Conservation (phyloP, 345 rosid species). For the Hibiscus trionum region DNA sequence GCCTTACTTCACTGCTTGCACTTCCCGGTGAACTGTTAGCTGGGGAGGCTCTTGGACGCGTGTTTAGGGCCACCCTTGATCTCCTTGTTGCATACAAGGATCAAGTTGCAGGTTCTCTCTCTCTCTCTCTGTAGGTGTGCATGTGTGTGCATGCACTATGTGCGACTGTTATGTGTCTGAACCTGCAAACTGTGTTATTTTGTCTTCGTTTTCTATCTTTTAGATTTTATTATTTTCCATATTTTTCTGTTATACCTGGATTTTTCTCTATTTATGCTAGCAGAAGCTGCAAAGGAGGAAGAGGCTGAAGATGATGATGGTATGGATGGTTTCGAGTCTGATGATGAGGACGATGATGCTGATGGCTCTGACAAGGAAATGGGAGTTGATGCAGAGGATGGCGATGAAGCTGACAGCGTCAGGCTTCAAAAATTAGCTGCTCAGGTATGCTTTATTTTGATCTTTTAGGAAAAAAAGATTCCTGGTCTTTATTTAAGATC, state of each 20-base stretch:
- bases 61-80: conserved; percentile 81
- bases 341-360: conserved; percentile 76
- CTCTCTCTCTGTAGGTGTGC: background rate
- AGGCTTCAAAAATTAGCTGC: conserved; percentile 81
- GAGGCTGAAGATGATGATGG: conserved; percentile 83
- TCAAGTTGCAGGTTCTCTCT: conserved; percentile 76
- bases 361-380: conserved; percentile 91
- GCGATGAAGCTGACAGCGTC: conserved; percentile 80
- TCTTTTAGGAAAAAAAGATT: background rate
- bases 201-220: too few relatives aligned
- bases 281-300: conserved; percentile 85
- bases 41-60: conserved; percentile 74
- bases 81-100: conserved; percentile 82
- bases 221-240: background rate
- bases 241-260: background rate
- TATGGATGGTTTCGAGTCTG: conserved; percentile 86
- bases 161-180: background rate
- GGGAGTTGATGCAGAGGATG: conserved; percentile 91
- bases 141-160: background rate
- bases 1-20: conserved; percentile 73
- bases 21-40: conserved; percentile 85
- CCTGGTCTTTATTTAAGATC: background rate
- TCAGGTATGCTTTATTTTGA: conserved; percentile 42
- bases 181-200: background rate
- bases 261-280: background rate